These are phyloP conservation scores for Pseudopithomyces maydicus DNA, from an alignment of 2,329 filamentous ascomycete species.

Conservation along the genomic window DNA sequence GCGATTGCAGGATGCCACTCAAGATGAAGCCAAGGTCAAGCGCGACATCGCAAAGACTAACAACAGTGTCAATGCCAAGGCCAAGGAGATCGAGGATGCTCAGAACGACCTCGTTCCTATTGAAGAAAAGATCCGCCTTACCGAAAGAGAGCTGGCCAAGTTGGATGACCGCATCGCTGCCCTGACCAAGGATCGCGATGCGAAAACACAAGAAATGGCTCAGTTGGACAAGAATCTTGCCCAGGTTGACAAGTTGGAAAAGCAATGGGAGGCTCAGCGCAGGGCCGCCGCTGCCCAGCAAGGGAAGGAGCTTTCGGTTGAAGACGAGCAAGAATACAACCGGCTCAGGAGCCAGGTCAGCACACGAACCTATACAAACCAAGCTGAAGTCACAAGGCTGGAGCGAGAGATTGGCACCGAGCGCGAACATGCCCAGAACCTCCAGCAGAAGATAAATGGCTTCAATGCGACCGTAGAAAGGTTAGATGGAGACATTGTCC, in stretches of 20 bases:
- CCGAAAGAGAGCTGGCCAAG: conserved; percentile 70
- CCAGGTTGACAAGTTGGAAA: conserved; percentile 86
- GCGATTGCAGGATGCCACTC: conserved; percentile 78
- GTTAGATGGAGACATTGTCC: conserved; percentile 71
- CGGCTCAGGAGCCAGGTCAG: conserved; percentile 82
- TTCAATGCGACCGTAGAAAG: conserved; percentile 75
- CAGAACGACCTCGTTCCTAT: conserved; percentile 86
- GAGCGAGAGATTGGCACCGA: conserved; percentile 88
- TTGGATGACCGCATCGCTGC: conserved; percentile 71
- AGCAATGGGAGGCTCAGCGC: conserved; percentile 87
- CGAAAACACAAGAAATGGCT: conserved; percentile 69
- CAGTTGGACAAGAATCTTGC: conserved; percentile 81
- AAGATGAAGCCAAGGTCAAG: conserved; percentile 77
- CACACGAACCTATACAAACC: conserved; percentile 78
- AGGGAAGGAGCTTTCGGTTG: conserved; percentile 82
- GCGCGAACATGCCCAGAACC: conserved; percentile 84
- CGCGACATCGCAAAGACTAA: conserved; percentile 83
- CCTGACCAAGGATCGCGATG: conserved; percentile 76
- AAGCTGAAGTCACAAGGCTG: conserved; percentile 84
- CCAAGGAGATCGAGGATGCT: conserved; percentile 84
- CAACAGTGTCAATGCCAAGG: conserved; percentile 80
- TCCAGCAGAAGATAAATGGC: conserved; percentile 85
- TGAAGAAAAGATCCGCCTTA: conserved; percentile 84
- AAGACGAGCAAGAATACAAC: conserved; percentile 89
- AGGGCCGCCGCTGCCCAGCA: conserved; percentile 82